A percentile compares a stretch with the other conserved stretches of the same genome.
These are phyloP conservation scores for Cymbopogon citratus DNA, from an alignment of 176 grass and related monocot species.

Conservation along the genomic window DNA sequence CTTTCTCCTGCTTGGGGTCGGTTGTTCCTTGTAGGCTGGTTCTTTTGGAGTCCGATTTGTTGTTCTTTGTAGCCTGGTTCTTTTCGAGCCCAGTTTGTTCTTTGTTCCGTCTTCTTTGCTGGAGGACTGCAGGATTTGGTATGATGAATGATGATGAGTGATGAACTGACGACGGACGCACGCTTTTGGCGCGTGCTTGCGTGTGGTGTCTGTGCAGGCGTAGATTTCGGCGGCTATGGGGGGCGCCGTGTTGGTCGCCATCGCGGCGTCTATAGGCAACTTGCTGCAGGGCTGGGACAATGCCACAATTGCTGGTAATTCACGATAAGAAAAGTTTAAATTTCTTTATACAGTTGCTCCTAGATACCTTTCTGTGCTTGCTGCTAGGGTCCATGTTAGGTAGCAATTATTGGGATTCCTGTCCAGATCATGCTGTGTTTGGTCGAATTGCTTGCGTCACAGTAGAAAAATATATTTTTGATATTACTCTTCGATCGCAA, in stretches of 20 bases:
- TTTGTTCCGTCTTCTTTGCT: not conserved
- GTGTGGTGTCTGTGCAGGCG: conserved; percentile 24
- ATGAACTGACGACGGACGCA: not conserved
- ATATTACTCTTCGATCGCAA: not conserved
- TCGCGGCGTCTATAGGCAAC: conserved; percentile 82
- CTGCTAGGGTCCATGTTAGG: conserved; percentile 28
- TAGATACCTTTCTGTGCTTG: conserved; percentile 20
- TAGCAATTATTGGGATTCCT: conserved; percentile 54
- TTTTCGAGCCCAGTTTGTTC: not conserved
- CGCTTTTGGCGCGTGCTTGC: not conserved
- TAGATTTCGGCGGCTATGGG: conserved; percentile 48
- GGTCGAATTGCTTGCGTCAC: not conserved
- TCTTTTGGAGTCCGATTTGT: not conserved
- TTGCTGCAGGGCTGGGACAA: conserved; percentile 87
- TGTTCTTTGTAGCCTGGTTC: not conserved
- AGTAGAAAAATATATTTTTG: conserved; percentile 2
- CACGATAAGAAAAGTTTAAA: not conserved
- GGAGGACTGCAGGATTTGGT: not conserved
- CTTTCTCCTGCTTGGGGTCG: not conserved
- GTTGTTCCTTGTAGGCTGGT: not conserved
- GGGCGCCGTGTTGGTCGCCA: conserved; percentile 74
- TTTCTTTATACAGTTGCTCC: conserved; percentile 11
- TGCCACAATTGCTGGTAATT: conserved; percentile 84
- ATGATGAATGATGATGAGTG: not conserved
- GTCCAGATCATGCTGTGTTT: conserved; percentile 32